These are phyloP conservation scores for Acanthamoeba castellanii DNA, from an alignment of 208 protist genomes.

Conservation along the genomic window DNA sequence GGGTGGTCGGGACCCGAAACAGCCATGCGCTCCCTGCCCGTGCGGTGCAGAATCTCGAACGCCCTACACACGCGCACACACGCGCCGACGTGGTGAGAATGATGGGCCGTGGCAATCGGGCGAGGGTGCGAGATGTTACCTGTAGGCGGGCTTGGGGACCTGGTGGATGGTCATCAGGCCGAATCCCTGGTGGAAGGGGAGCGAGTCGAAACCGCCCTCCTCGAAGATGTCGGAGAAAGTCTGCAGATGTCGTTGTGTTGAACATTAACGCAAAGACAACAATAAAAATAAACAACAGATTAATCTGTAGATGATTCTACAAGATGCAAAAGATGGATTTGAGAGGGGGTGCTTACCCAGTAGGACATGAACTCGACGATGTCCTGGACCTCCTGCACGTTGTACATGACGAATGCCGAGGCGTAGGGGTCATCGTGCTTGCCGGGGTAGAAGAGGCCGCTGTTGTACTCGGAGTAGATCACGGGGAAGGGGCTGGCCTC, in stretches of 20 bases:
- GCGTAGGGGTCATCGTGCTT: slow-evolving; percentile 78
- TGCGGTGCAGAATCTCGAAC: slow-evolving; percentile 80
- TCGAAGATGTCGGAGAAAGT: slow-evolving; percentile 72
- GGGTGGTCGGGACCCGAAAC: slow-evolving; percentile 69
- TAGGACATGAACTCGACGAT: slow-evolving; percentile 81
- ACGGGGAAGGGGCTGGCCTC: slow-evolving; percentile 71
- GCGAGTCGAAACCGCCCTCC: slow-evolving; percentile 75
- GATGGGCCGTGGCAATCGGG: not conserved
- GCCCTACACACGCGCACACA: slow-evolving; percentile 42
- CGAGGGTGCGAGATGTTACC: not conserved
- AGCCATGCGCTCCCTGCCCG: slow-evolving; percentile 41
- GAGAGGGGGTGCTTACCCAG: slow-evolving; percentile 72
- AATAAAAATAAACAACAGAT: not conserved
- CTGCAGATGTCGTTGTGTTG: not conserved
- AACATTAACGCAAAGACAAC: not conserved
- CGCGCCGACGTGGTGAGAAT: not conserved
- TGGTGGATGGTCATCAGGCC: slow-evolving; percentile 79
- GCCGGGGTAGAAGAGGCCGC: slow-evolving; percentile 63
- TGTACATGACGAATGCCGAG: slow-evolving; percentile 76
- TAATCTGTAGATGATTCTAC: too few relatives aligned
- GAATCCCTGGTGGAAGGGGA: slow-evolving; percentile 80
- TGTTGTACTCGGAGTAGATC: slow-evolving; percentile 80
- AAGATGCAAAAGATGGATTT: too few relatives aligned
- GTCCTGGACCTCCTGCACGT: slow-evolving; percentile 68
- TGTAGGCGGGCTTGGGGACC: slow-evolving; percentile 78